Evolutionary conservation across 2,329 filamentous ascomycete genomes (phyloP), one percentile per base, ranked within the genome.

Genomic region (Epichloe gansuensis): DNA sequence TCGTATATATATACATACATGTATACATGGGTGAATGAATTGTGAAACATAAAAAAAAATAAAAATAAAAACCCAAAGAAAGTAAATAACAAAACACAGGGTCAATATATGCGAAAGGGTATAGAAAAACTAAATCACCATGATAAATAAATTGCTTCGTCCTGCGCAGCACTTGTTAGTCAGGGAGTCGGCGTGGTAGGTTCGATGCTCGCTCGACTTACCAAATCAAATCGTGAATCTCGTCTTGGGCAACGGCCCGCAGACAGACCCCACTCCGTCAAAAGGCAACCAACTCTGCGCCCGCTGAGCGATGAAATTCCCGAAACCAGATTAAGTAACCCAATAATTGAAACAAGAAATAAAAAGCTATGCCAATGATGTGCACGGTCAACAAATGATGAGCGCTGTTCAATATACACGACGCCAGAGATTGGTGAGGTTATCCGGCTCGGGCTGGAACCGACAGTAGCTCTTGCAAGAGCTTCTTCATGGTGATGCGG

Each of bases 401-500:
- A 23, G 8, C 9, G 5, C 6, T 25, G 7, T 21, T 11, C 11
- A 8, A 12, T 43, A 21, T 13, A 44, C 42, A 25, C 42, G 12
- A 23, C 17, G 17, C n/a, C n/a, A 38, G 28, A 46, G 21, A 8
- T 8, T 13, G 42, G 21, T 42, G n/a, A 41, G 15, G 37, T 53
- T 47, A 53, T 11, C 54, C 48, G 28, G 31, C 46, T 51, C 28
- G 44, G 41, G 25, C 48, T 4, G 53, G 61, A 42, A 66, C 67
- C 2, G 56, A 54, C 52, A 69, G 65, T 44, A 79, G 55, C 56
- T 77, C 73, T 54, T 63, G 66, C 54, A 77, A 63, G 25, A 80
- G 69, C 44, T 70, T 70, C n/a, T 70, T 69, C 73, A 78, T 80
- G 21, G 74, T 77, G 57, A 81, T 75, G 34, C 78, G 71, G 51